Conservation (phyloP, 257 asterid species). For the Linderniella brevidens region DNA sequence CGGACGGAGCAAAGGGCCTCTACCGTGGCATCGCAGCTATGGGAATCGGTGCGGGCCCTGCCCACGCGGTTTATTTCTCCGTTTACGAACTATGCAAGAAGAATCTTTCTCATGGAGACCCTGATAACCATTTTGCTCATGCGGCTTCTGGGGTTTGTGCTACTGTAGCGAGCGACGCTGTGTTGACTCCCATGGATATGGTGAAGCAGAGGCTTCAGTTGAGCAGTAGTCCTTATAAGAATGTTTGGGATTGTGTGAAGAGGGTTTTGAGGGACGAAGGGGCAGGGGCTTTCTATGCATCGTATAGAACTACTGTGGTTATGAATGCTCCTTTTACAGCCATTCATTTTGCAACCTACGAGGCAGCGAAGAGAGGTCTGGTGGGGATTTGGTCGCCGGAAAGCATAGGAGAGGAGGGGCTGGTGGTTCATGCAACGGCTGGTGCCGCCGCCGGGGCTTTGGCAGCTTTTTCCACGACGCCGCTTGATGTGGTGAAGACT, state of each 20-base stretch:
- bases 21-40: conserved; percentile 93
- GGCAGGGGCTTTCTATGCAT: conserved; percentile 55
- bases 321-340: conserved; percentile 99
- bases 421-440: conserved; percentile 84
- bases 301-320: conserved; percentile 70
- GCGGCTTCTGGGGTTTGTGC: conserved; percentile 80
- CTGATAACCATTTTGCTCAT: conserved; percentile 51
- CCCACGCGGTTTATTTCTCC: conserved; percentile 89
- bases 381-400: conserved; percentile 45
- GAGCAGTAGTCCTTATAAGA: conserved; percentile 59
- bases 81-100: conserved; percentile 71
- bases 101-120: conserved; percentile 49
- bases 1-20: conserved; percentile 59
- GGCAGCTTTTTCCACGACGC: conserved; percentile 78
- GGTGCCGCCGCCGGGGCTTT: conserved; percentile 94
- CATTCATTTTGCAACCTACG: conserved; percentile 77
- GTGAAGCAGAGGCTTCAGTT: conserved; percentile 95
- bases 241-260: conserved; percentile 71
- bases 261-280: conserved; percentile 80
- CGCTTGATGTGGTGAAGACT: conserved; percentile 92
- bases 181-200: conserved; percentile 92
- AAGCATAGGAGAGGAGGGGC: conserved; percentile 41
- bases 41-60: conserved; percentile 97
- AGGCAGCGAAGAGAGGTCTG: conserved; percentile 69
- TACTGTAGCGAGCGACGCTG: conserved; percentile 80